Evolutionary conservation across 805 yeast genomes (phyloP), one percentile per base, ranked within the genome.

Genomic region (Metschnikowia reukaufii): DNA sequence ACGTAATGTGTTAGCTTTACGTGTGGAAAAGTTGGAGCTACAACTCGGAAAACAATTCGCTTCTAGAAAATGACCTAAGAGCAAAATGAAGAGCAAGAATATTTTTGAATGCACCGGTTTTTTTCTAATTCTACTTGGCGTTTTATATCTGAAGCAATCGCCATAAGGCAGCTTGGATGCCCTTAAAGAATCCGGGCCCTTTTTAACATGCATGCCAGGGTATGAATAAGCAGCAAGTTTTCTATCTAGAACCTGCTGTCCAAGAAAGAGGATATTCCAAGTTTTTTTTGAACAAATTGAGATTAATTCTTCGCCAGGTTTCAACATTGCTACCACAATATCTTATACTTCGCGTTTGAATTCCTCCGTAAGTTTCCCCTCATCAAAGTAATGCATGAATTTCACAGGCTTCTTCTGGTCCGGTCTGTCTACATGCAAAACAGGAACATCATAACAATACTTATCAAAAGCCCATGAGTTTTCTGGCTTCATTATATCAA

Each of bases 401-500:
- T 81, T 82, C 4, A 76, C 73, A 2, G 83, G 75, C 38, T 76
- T 70, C 29, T 58, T 66, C 42, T 74, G 76, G 6, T 61, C 63
- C 1, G 60, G 67, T 48, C 82, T 69, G 55, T 82, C 83, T 7
- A 86, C 71, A 60, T 86, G 91, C 35, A 86, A 59, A 0, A 86
- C 95, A 0, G 95, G 95, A 5, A 86, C 84, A 59, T 86, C 95
- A 60, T 81, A 85, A 55, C 90, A 81, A 55, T 86, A 86, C 50
- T 74, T 72, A 42, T 84, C 87, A 74, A 82, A 84, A 83, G 88
- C 85, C 39, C 73, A 68, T 39, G 76, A 68, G 57, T 86, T 83
- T 44, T 76, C 75, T 0, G 81, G 80, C 21, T 73, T 68, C 62
- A 78, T 78, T 27, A 86, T 86, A 59, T 86, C 87, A 3, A 83